A percentile compares a stretch with the other conserved stretches of the same genome.
Evolutionary conservation across 192 early-diverging fungal species (phyloP).

Genomic region (Umbelopsis sp.): DNA sequence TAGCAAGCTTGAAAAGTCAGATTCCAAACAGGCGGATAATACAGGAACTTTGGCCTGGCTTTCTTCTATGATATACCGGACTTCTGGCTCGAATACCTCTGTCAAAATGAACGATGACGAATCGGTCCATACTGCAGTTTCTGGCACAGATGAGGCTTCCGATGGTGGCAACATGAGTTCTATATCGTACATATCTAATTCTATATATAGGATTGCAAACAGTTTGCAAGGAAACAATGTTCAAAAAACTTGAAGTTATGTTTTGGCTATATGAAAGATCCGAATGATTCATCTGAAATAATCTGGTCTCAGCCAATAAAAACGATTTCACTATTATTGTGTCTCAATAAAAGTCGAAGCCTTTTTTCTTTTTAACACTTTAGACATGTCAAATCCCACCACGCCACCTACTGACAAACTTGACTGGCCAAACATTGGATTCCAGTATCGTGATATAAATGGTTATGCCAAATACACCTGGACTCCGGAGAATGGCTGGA

Average conservation of each 20-base stretch:
- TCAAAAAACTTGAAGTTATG: background rate
- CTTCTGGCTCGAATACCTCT: background rate
- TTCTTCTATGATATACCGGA: background rate
- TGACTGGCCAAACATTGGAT: slow-evolving; percentile 71
- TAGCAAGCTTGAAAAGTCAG: background rate
- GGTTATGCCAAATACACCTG: slow-evolving; percentile 65
- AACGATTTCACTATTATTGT: background rate
- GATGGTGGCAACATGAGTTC: background rate
- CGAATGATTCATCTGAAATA: background rate
- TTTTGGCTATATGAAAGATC: background rate
- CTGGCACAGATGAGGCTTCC: background rate
- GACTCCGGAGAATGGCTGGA: slow-evolving; percentile 60
- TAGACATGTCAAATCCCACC: slow-evolving; percentile 8
- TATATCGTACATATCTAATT: slow-evolving; percentile 8
- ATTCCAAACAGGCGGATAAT: background rate
- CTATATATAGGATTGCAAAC: background rate
- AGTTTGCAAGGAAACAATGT: background rate
- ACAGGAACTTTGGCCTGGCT: background rate
- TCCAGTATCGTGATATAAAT: slow-evolving; percentile 65
- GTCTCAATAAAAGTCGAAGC: background rate
- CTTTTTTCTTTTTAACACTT: background rate
- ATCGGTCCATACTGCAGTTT: background rate
- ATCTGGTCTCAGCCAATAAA: slow-evolving; percentile 7
- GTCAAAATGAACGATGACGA: slow-evolving; percentile 7
- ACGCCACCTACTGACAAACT: slow-evolving; percentile 44